These are phyloP conservation scores for Takashimella koratensis DNA, from an alignment of 1,284 basidiomycete species.

Conservation along the genomic window DNA sequence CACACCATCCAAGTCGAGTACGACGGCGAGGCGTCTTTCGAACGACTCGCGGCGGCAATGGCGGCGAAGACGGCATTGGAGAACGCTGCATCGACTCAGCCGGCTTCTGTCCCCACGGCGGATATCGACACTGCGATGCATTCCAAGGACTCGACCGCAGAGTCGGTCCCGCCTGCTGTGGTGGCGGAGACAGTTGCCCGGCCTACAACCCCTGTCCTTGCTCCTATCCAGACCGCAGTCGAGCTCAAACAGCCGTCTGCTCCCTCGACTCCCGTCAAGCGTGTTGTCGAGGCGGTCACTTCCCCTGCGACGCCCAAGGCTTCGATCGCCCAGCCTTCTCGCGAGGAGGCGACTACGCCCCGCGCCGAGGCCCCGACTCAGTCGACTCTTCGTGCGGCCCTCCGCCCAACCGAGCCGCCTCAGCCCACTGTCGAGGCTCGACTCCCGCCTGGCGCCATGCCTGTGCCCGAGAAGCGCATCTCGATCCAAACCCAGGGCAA, in stretches of 20 bases:
- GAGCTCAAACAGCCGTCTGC: neutral
- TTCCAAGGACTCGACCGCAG: neutral
- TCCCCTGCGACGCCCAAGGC: neutral
- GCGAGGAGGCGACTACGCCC: neutral
- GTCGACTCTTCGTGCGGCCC: neutral
- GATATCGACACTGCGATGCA: neutral
- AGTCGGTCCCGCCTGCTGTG: neutral
- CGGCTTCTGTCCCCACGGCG: neutral
- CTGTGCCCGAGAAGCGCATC: neutral
- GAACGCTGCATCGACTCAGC: neutral
- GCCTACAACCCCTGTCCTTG: neutral
- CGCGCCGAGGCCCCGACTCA: neutral
- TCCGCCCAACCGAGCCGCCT: neutral
- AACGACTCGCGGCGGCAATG: neutral
- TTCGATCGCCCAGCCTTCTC: neutral
- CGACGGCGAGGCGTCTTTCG: slow-evolving; percentile 47
- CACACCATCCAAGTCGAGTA: slow-evolving; percentile 94
- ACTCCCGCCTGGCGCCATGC: neutral
- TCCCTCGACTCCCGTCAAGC: neutral
- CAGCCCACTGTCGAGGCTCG: neutral
- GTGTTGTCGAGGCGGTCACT: neutral
- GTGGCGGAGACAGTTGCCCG: neutral
- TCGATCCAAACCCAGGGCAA: neutral
- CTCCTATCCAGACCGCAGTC: neutral
- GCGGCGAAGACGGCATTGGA: neutral